These are phyloP conservation scores for Cutaneotrichosporon mucoides DNA, from an alignment of 1,284 basidiomycete species.

Conservation along the genomic window DNA sequence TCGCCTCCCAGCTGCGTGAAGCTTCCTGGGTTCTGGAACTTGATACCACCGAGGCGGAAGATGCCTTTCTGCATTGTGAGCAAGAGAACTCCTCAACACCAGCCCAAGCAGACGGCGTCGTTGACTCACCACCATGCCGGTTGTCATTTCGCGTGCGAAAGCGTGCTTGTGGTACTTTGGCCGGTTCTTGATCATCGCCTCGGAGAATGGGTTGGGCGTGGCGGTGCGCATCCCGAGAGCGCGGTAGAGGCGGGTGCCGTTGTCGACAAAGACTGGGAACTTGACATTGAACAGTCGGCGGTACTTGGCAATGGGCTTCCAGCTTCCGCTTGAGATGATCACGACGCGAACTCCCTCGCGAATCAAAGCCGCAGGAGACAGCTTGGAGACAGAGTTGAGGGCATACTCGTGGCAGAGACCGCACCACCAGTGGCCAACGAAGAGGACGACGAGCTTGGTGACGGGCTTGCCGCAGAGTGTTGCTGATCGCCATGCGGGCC, in stretches of 20 bases:
- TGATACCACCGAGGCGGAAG: constrained; percentile 7
- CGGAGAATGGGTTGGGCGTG: constrained; percentile 7
- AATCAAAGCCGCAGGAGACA: constrained; percentile 38
- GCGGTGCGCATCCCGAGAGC: constrained; percentile 37
- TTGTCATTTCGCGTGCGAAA: constrained; percentile 7
- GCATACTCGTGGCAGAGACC: constrained; percentile 49
- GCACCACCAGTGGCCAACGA: constrained; percentile 47
- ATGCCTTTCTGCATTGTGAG: constrained; percentile 1
- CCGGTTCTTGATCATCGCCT: constrained; percentile 6
- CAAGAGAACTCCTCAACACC: neutral
- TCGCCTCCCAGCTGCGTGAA: constrained; percentile 49
- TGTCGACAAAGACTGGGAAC: constrained; percentile 48
- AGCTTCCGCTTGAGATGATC: constrained; percentile 43
- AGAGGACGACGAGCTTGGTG: constrained; percentile 38
- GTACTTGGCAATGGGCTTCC: constrained; percentile 47
- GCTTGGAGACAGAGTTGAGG: constrained; percentile 35
- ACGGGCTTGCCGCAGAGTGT: neutral
- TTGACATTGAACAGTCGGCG: constrained; percentile 42
- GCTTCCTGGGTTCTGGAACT: constrained; percentile 38
- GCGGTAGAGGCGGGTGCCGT: constrained; percentile 36
- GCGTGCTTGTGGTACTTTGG: constrained; percentile 9
- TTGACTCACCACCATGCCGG: constrained; percentile 3
- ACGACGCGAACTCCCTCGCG: constrained; percentile 39
- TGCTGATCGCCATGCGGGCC: neutral
- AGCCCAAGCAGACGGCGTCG: neutral